phyloP scores from a whole-genome alignment of 352 stramenopile genomes.

The Globisporangium cystogenes region DNA sequence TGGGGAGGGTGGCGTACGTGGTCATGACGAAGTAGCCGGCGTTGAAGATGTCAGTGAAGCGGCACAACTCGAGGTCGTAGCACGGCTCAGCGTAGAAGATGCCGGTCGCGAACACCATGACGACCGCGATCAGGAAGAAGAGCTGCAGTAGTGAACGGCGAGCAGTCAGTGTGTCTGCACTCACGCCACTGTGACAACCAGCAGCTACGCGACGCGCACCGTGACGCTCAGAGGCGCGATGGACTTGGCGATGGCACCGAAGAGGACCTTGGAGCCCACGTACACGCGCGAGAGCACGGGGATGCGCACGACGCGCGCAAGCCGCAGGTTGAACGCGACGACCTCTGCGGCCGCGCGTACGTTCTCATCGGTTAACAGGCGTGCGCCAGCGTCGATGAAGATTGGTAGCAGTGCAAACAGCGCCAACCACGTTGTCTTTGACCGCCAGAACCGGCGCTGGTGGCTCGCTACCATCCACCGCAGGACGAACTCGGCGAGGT shows the following conservation, averaged over 20 bases:
- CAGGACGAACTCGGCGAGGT: conserved; percentile 36
- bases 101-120: conserved; percentile 50
- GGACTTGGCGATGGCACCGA: conserved; percentile 23
- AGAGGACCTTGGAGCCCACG: conserved; percentile 41
- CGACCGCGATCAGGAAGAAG: conserved; percentile 45
- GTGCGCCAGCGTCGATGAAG: conserved; percentile 19
- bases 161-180: too few species aligned
- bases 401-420: conserved; percentile 28
- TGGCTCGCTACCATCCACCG: conserved; percentile 19
- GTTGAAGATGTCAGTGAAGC: conserved; percentile 61
- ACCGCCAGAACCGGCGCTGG: conserved; percentile 26
- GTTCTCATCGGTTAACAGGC: neutral
- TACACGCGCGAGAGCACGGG: conserved; percentile 27
- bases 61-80: conserved; percentile 40
- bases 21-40: conserved; percentile 55
- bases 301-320: conserved; percentile 31
- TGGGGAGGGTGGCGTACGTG: too few species aligned
- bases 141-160: too few species aligned
- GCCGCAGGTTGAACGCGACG: conserved; percentile 18
- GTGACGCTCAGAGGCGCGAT: conserved; percentile 42
- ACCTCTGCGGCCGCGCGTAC: neutral
- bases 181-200: too few species aligned
- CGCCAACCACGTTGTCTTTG: conserved; percentile 21
- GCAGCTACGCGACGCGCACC: too few species aligned
- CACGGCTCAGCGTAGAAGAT: conserved; percentile 56